Percentiles rank a stretch among this genome's conserved stretches.
Conservation (phyloP, 1,139 yeast species). For the Saccharomyces hybrid region DNA sequence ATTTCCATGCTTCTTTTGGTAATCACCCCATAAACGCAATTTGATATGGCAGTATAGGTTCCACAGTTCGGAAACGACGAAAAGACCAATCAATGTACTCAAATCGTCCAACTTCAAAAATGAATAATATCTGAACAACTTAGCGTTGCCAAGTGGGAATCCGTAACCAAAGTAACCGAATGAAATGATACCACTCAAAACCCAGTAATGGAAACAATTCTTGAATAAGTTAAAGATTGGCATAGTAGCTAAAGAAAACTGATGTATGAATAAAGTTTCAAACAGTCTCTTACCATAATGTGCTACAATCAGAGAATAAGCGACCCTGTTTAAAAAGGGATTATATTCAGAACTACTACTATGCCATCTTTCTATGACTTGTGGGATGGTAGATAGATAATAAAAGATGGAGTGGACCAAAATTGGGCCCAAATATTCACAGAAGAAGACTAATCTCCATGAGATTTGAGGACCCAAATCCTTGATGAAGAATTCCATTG, state of each 20-base stretch:
- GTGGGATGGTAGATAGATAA: constrained; percentile 18
- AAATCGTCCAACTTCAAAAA: constrained; percentile 15
- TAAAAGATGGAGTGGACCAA: constrained; percentile 69
- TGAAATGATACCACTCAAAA: constrained; percentile 68
- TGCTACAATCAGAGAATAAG: constrained; percentile 44
- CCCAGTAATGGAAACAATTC: constrained; percentile 88
- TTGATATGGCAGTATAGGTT: constrained; percentile 61
- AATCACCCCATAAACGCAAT: constrained; percentile 35
- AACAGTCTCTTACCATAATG: constrained; percentile 85
- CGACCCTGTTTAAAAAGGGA: constrained; percentile 21
- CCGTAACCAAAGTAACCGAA: constrained; percentile 70
- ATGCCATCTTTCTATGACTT: constrained; percentile 10
- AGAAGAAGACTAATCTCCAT: constrained; percentile 80
- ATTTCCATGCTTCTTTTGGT: constrained; percentile 35
- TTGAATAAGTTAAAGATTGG: constrained; percentile 81
- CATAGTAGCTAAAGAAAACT: constrained; percentile 85
- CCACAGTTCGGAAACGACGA: constrained; percentile 63
- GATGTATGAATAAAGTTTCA: constrained; percentile 79
- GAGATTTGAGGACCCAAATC: constrained; percentile 91
- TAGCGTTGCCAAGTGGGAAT: constrained; percentile 24
- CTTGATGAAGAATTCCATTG: constrained; percentile 47
- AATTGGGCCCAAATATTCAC: constrained; percentile 88
- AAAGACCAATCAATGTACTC: constrained; percentile 37
- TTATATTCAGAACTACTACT: constrained; percentile 11
- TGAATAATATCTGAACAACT: constrained; percentile 15